Conservation (phyloP, 306 rosid genomes). For the Acacia confusa region DNA sequence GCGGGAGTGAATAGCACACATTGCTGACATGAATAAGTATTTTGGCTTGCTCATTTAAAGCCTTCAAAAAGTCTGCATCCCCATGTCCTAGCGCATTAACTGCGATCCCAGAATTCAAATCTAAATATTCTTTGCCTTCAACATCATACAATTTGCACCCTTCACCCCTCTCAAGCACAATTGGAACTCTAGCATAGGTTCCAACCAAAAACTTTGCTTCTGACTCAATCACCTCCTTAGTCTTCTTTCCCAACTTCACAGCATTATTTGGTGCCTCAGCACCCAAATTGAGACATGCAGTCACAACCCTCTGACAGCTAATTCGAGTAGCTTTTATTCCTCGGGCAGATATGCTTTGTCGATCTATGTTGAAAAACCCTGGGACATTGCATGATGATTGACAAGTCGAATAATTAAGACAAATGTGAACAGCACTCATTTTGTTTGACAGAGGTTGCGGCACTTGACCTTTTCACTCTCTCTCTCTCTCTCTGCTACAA, state of each 20-base stretch:
- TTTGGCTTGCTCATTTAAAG: conserved; percentile 69
- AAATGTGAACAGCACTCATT: conserved; percentile 36
- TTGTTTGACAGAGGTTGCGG: neutral
- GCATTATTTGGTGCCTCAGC: conserved; percentile 31
- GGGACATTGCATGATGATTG: conserved; percentile 29
- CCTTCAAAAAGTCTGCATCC: conserved; percentile 77
- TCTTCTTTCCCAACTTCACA: conserved; percentile 23
- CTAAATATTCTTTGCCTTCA: conserved; percentile 81
- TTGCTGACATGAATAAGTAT: conserved; percentile 85
- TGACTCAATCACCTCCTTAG: conserved; percentile 59
- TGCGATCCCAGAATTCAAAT: conserved; percentile 76
- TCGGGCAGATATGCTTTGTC: neutral
- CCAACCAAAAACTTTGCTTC: conserved; percentile 70
- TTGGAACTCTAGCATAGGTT: conserved; percentile 77
- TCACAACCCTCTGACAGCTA: conserved; percentile 3
- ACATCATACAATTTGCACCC: conserved; percentile 77
- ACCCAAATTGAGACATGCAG: conserved; percentile 40
- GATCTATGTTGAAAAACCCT: conserved; percentile 9
- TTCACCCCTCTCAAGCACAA: conserved; percentile 69
- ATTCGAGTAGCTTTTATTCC: neutral
- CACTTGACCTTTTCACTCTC: neutral
- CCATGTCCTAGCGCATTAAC: conserved; percentile 85
- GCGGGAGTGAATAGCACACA: conserved; percentile 69
- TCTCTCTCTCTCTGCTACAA: neutral
- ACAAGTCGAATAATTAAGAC: conserved; percentile 32